Base-by-base conservation (phyloP, 1,284 basidiomycete species). In the Sporisorium exsertum region DNA sequence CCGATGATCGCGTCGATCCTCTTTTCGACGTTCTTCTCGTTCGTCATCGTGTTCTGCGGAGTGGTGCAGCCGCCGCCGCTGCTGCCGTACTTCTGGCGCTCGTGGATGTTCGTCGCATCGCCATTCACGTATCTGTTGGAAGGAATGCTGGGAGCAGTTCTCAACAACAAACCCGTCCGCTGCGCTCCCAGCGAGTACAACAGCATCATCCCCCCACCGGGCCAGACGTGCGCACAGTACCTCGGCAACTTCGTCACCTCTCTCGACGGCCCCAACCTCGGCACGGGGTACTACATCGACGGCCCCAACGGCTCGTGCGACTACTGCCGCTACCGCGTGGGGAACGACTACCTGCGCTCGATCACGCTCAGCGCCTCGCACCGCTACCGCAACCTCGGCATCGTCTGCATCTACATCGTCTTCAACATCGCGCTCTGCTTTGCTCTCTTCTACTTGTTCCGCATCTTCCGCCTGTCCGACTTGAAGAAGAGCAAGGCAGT, bases 1-100 rank as follows among this genome's bases (percentile, higher is more conserved):
- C 87, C 90, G 0, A 89, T 91, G 80, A 89, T 92, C 40, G 90
- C 90, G 0, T 90, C 88, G n/a, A 82, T 91, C 16, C 80, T 91
- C 33, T 92, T 91, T 86, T 89, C 88, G 53, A 88, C 91, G 62
- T 82, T 91, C 51, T 90, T 91, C 86, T 88, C 88, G 0, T 90
- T 91, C 79, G 89, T 90, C 49, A 80, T 91, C 40, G 89, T 88
- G 3, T 92, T 92, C 89, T 91, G 77, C 82, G 90, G 88, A 22
- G 66, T 83, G 13, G 79, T 83, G 27, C 81, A 83, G 56, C 81
- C 81, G 1, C 81, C 81, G 9, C 49, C 66, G 15, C 71, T 73
- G 47, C 43, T 82, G 53, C 82, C 80, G 9, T 72, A 77, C 65
- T 81, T 81, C 55, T 74, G 53, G 58, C 73, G 67, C 16, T 60